These are phyloP conservation scores for Pseudognaphalium luteoalbum DNA, from an alignment of 129 eudicot genomes.

Conservation along the genomic window DNA sequence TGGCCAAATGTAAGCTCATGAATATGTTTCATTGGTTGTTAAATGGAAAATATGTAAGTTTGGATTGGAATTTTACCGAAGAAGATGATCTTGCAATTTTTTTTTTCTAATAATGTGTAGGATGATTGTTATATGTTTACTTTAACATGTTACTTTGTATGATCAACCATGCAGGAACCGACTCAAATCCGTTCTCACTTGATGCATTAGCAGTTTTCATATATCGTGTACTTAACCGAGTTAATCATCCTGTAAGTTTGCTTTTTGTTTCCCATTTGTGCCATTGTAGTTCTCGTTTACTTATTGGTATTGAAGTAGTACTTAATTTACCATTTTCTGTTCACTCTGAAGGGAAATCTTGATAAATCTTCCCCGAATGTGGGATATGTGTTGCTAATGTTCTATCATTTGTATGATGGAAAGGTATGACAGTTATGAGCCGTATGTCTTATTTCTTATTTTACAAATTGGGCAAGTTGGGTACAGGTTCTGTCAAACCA, in stretches of 20 bases:
- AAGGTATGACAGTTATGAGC: conserved; percentile 46
- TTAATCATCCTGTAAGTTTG: conserved; percentile 80
- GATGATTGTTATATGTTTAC: background rate
- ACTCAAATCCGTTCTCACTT: conserved; percentile 86
- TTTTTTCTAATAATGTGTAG: background rate
- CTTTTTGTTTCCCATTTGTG: conserved; percentile 1
- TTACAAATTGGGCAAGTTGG: background rate
- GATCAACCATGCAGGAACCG: conserved; percentile 65
- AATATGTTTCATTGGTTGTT: background rate
- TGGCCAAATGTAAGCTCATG: background rate
- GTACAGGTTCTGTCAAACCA: background rate
- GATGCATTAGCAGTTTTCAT: conserved; percentile 91
- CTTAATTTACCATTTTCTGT: conserved; percentile 21
- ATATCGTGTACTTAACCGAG: conserved; percentile 80
- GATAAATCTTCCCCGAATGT: conserved; percentile 85
- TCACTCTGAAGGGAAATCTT: conserved; percentile 72
- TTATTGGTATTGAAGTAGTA: conserved; percentile 10
- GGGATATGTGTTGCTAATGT: conserved; percentile 90
- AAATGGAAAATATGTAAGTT: background rate
- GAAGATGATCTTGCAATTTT: background rate
- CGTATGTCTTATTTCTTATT: background rate
- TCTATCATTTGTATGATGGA: conserved; percentile 94
- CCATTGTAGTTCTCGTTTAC: conserved; percentile 16
- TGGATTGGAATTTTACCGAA: conserved; percentile 2
- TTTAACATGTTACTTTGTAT: background rate